A percentile compares a stretch with the other conserved stretches of the same genome.
Evolutionary conservation across 2,329 filamentous ascomycete genomes (phyloP).

Genomic region (Pyrenophora teres): DNA sequence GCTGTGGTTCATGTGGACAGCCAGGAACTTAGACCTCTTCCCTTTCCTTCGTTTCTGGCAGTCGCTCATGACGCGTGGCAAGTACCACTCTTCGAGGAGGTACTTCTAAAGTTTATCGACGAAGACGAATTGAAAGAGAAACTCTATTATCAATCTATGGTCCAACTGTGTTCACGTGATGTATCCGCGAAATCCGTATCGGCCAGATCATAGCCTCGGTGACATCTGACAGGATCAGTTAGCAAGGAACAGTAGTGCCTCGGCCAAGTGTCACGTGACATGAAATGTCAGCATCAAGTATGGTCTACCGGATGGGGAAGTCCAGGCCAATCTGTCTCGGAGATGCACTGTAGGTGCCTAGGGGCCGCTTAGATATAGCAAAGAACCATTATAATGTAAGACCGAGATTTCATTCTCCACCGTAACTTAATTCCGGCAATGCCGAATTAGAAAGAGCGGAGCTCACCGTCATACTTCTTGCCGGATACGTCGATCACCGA

Average conservation of each 20-base stretch:
- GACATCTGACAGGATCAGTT: not conserved
- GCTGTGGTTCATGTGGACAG: not conserved
- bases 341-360: not conserved
- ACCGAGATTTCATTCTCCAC: not conserved
- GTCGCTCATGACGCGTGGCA: not conserved
- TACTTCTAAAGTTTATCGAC: not conserved
- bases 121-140: not conserved
- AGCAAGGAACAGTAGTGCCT: not conserved
- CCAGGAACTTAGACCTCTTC: slow-evolving; percentile 1
- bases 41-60: slow-evolving; percentile 5
- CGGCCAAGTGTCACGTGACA: slow-evolving; percentile 5
- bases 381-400: not conserved
- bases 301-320: not conserved
- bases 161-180: not conserved
- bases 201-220: not conserved
- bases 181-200: not conserved
- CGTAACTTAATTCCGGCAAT: not conserved
- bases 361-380: not conserved
- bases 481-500: slow-evolving; percentile 17
- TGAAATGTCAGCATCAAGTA: slow-evolving; percentile 1
- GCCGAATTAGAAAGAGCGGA: slow-evolving; percentile 13
- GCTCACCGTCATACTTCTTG: not conserved
- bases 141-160: not conserved
- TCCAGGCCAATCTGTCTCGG: not conserved
- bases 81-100: not conserved